Base-by-base conservation (phyloP, 1,139 yeast species). In the Suhomyces guaymorum region DNA sequence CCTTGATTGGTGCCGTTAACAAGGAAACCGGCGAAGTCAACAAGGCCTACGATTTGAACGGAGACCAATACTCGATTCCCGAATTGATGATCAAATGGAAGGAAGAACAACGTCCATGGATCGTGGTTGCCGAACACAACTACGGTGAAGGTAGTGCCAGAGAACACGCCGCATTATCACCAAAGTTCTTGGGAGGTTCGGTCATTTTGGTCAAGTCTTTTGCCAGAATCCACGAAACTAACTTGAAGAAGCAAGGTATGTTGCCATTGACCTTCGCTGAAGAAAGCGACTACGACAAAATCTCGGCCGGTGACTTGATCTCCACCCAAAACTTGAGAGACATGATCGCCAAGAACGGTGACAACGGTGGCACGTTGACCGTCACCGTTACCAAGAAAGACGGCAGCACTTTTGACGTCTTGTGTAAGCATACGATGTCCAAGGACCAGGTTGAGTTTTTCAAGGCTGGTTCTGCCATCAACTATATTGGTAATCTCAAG, bases 91-190 rank as follows among this genome's bases (percentile, higher is more conserved):
- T 82, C 64, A 85, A 86, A 59, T 92, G 97, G 97, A 90, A 90
- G 63, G 70, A 78, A 29, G 94, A 87, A 45, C 52, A 64, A 7
- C 77, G 87, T 51, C 94, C 95, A 12, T 92, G 98, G 98, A 75
- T 80, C 46, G 97, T 92, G 31, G 84, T 92, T 45, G 98, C 97
- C 33, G 98, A 90, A 59, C 96, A 92, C 59, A 92, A 92, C 67
- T 92, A 90, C 54, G 98, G 98, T 63, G 98, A 92, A 71, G 98
- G 98, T 47, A 88, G 97, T 37, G 97, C 98, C 15, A 85, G 98
- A 74, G 98, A 92, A 61, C 98, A 92, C 57, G 98, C 98, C 35
- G 98, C 98, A 5, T 71, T 92, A 55, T 87, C 94, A 26, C 98
- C 98, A 43, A 76, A 95, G 61, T 92, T 85, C 70, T 73, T 92